These are phyloP conservation scores for Orbilia blumenaviensis DNA, from an alignment of 2,329 filamentous ascomycete genomes.

Conservation along the genomic window DNA sequence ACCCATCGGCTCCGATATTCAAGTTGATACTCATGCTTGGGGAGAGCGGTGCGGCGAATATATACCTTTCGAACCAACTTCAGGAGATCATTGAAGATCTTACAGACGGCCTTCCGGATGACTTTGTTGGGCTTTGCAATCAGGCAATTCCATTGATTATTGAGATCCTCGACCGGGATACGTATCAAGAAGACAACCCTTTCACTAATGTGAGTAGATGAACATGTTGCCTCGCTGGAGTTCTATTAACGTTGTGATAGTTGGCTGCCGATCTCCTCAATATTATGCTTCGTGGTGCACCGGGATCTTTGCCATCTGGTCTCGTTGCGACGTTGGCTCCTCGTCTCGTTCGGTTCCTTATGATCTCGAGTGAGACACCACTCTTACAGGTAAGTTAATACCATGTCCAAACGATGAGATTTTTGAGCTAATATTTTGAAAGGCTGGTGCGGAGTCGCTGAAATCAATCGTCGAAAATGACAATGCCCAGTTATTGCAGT, in stretches of 20 bases:
- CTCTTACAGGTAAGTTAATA: conserved; percentile 70
- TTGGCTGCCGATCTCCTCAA: conserved; percentile 86
- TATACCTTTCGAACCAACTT: conserved; percentile 87
- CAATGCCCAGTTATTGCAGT: conserved; percentile 85
- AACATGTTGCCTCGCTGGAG: not conserved
- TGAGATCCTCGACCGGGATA: conserved; percentile 87
- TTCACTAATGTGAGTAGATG: conserved; percentile 76
- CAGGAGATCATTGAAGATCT: conserved; percentile 92
- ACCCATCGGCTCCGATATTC: conserved; percentile 76
- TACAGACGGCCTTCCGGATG: conserved; percentile 71
- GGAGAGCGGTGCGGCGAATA: conserved; percentile 86
- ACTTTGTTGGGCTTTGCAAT: conserved; percentile 79
- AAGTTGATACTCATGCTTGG: conserved; percentile 88
- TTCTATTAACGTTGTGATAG: conserved; percentile 58
- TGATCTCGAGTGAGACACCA: conserved; percentile 85
- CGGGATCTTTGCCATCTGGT: conserved; percentile 83
- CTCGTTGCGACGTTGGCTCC: conserved; percentile 87
- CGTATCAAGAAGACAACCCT: conserved; percentile 82
- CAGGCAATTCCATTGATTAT: conserved; percentile 89
- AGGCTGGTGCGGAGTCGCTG: conserved; percentile 80
- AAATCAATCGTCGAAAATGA: conserved; percentile 92
- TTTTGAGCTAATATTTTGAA: not conserved
- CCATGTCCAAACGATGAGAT: not conserved
- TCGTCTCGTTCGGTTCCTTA: conserved; percentile 82
- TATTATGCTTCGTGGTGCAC: conserved; percentile 81